Evolutionary conservation across 2,329 filamentous ascomycete genomes (phyloP), one percentile per base, ranked within the genome.

Genomic region (Nigrograna mackinnonii): DNA sequence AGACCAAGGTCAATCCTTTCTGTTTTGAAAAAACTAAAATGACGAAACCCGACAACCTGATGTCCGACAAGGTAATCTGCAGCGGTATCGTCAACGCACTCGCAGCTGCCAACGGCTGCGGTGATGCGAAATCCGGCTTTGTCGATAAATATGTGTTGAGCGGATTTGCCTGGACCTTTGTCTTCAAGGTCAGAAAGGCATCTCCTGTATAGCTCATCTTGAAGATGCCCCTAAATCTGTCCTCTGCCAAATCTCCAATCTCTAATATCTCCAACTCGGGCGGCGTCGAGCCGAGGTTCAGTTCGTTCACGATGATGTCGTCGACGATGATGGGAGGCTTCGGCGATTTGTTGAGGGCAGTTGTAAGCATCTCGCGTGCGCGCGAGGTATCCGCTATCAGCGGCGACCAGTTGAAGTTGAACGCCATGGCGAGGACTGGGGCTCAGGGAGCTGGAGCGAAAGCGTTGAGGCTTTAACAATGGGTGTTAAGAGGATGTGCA

Each of bases 361-460:
- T 86, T 19, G 94, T 99, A 60, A 99, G 81, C 70, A 97, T 87
- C 68, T 97, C 91, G 69, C 91, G 88, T 38, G 94, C 92, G 58
- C 91, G 87, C 67, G 87, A 83, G 63, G 89, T 92, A 76, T 97
- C 94, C 66, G 92, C 92, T 75, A 95, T 94, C 55, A 99, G 81
- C 66, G 94, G 94, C 82, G 91, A 96, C 94, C 94, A 99, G 89
- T 97, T 97, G 88, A 99, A 99, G 79, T 97, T 97, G 87, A 99
- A 99, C 58, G 94, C 94, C 94, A 99, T 99, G 73, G 44, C 53
- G 44, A 41, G 11, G 26, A 22, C n/a, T 28, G 39, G 40, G n/a
- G 6, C 20, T 19, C 13, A 38, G 19, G 22, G 11, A 26, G 9
- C 22, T n/a, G n/a, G n/a, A n/a, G n/a, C n/a, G n/a, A n/a, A n/a